A percentile compares a stretch with the other conserved stretches of the same genome.
Conservation (phyloP, 495 filamentous ascomycete genomes). For the Tuber brumale region DNA sequence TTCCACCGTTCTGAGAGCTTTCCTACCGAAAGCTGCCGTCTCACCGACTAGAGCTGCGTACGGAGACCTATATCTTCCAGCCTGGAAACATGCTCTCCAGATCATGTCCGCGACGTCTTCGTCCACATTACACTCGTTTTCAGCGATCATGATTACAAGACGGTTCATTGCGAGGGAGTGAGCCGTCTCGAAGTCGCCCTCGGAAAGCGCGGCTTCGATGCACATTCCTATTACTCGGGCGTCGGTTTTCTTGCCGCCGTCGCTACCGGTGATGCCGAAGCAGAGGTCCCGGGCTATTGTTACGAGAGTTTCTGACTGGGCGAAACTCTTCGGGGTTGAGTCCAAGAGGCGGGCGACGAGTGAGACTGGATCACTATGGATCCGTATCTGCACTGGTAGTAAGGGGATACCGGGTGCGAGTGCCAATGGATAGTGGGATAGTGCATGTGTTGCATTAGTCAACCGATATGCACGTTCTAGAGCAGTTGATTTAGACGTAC, state of each 20-base stretch:
- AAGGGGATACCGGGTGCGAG: slow-evolving; percentile 89
- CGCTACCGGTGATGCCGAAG: slow-evolving; percentile 38
- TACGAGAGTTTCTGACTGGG: slow-evolving; percentile 75
- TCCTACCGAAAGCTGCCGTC: slow-evolving; percentile 51
- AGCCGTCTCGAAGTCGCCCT: slow-evolving; percentile 93
- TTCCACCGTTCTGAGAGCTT: slow-evolving; percentile 49
- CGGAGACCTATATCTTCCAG: slow-evolving; percentile 66
- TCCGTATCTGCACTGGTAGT: slow-evolving; percentile 80
- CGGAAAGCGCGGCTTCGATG: slow-evolving; percentile 73
- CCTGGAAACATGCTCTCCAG: slow-evolving; percentile 87
- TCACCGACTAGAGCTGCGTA: slow-evolving; percentile 26
- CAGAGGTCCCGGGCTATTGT: slow-evolving; percentile 65
- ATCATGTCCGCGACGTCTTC: slow-evolving; percentile 63
- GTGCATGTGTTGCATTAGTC: slow-evolving; percentile 73
- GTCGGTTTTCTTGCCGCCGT: slow-evolving; percentile 44
- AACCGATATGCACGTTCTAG: slow-evolving; percentile 46
- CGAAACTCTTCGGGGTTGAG: slow-evolving; percentile 80
- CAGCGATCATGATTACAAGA: slow-evolving; percentile 45
- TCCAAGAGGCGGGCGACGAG: slow-evolving; percentile 79
- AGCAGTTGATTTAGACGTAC: slow-evolving; percentile 32
- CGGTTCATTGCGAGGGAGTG: slow-evolving; percentile 86
- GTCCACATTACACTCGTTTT: slow-evolving; percentile 30
- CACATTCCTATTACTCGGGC: slow-evolving; percentile 78
- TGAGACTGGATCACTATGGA: slow-evolving; percentile 75
- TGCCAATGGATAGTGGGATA: slow-evolving; percentile 82